Percentiles rank a stretch among this genome's conserved stretches.
These are phyloP conservation scores for Cystobasidium tubakii DNA, from an alignment of 768 basidiomycete species.

Conservation along the genomic window DNA sequence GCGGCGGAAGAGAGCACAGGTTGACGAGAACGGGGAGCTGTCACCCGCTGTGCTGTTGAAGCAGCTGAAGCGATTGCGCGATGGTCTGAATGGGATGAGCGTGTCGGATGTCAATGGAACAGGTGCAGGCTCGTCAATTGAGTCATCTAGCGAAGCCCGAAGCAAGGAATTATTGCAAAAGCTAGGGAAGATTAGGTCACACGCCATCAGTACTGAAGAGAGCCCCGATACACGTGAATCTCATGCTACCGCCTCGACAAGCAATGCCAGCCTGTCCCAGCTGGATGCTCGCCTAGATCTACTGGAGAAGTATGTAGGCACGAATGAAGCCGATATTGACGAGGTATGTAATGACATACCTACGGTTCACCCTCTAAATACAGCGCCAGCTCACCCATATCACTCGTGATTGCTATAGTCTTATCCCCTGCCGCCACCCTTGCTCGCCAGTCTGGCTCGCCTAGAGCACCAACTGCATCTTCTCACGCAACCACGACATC, in stretches of 20 bases:
- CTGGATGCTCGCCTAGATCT: constrained; percentile 78
- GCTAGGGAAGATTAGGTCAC: not conserved
- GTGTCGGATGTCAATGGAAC: constrained; percentile 25
- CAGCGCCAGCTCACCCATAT: not conserved
- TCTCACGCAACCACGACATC: constrained; percentile 88
- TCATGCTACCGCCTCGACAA: not conserved
- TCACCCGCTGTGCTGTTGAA: constrained; percentile 42
- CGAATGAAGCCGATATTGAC: constrained; percentile 69
- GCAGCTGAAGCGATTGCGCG: constrained; percentile 42
- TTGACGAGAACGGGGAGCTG: constrained; percentile 36
- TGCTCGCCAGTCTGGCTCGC: constrained; percentile 65
- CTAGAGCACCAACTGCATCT: constrained; percentile 79
- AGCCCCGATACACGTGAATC: not conserved
- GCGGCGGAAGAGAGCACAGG: constrained; percentile 9
- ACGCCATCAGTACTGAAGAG: not conserved
- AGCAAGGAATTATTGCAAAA: not conserved
- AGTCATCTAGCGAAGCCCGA: constrained; percentile 28
- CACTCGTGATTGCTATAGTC: not conserved
- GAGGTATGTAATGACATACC: constrained; percentile 56
- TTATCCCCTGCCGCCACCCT: constrained; percentile 5
- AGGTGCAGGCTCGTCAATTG: constrained; percentile 33
- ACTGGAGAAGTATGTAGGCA: constrained; percentile 75
- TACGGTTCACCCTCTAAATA: no score
- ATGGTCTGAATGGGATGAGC: constrained; percentile 38
- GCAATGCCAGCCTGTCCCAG: constrained; percentile 45